A percentile compares a stretch with the other conserved stretches of the same genome.
phyloP scores from a whole-genome alignment of 176 grass and related monocot species.

The Elaeis guineensis region DNA sequence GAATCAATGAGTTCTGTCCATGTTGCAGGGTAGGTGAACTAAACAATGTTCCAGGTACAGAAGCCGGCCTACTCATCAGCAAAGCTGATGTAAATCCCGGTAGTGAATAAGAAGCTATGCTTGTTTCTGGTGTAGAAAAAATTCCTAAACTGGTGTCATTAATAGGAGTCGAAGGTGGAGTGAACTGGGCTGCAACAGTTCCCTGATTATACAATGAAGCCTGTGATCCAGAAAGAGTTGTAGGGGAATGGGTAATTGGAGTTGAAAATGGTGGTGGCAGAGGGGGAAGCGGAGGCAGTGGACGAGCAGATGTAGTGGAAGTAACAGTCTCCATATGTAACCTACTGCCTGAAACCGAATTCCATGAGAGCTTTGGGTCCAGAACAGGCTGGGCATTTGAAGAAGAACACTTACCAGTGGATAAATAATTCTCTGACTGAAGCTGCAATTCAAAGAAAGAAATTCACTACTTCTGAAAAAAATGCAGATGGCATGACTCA shows the following conservation, averaged over 20 bases:
- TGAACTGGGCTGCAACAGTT: constrained; percentile 23
- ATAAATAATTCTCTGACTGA: constrained; percentile 58
- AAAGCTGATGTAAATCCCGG: constrained; percentile 44
- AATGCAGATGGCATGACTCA: background rate
- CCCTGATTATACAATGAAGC: constrained; percentile 40
- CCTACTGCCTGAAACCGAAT: constrained; percentile 47
- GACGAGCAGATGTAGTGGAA: constrained; percentile 41
- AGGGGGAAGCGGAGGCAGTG: constrained; percentile 40
- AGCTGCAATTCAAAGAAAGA: constrained; percentile 40
- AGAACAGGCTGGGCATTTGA: constrained; percentile 48
- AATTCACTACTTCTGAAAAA: constrained; percentile 8
- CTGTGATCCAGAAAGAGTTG: constrained; percentile 31
- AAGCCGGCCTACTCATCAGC: constrained; percentile 33
- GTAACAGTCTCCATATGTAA: constrained; percentile 38
- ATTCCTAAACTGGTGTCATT: constrained; percentile 34
- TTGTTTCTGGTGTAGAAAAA: constrained; percentile 33
- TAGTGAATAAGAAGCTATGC: constrained; percentile 34
- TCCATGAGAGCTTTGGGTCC: constrained; percentile 68
- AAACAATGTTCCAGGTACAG: constrained; percentile 34
- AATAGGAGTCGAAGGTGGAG: constrained; percentile 25
- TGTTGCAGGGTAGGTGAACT: constrained; percentile 27
- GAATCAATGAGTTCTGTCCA: constrained; percentile 40
- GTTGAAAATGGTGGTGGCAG: constrained; percentile 41
- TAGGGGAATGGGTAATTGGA: constrained; percentile 40
- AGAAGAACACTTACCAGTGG: constrained; percentile 34